These are phyloP conservation scores for Massarina eburnea DNA, from an alignment of 2,329 filamentous ascomycete species.

Conservation along the genomic window DNA sequence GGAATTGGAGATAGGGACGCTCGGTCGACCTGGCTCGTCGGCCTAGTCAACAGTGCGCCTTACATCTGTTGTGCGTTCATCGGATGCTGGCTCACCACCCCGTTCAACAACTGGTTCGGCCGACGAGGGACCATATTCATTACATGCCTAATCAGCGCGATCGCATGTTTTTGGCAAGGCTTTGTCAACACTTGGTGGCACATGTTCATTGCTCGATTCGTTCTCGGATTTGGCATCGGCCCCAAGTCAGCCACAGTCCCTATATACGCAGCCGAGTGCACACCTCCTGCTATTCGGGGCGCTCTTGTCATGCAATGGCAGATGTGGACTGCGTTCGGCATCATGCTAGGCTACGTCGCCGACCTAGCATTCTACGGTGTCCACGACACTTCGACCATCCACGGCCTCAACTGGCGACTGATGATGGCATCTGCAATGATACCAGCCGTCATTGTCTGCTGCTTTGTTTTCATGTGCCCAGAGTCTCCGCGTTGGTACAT, in stretches of 20 bases:
- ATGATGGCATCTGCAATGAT: constrained; percentile 32
- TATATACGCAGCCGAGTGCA: constrained; percentile 74
- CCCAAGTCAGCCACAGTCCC: constrained; percentile 74
- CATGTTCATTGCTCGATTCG: constrained; percentile 65
- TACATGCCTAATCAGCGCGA: constrained; percentile 68
- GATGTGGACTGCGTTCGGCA: constrained; percentile 52
- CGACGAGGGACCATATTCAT: constrained; percentile 75
- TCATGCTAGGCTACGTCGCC: constrained; percentile 28
- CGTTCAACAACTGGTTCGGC: constrained; percentile 70
- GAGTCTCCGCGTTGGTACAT: constrained; percentile 31
- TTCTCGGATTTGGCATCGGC: constrained; percentile 77
- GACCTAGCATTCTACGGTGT: constrained; percentile 28
- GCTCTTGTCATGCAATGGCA: constrained; percentile 85
- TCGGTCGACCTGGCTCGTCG: constrained; percentile 60
- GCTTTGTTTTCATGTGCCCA: constrained; percentile 26
- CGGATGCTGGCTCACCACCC: constrained; percentile 73
- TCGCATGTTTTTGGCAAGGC: constrained; percentile 61
- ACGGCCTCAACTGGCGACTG: constrained; percentile 29
- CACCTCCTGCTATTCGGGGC: constrained; percentile 68
- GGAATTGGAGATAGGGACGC: constrained; percentile 55
- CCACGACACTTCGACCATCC: constrained; percentile 18
- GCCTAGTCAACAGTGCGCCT: constrained; percentile 62
- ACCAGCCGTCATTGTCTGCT: constrained; percentile 27
- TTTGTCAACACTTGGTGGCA: constrained; percentile 56
- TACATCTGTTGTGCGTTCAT: constrained; percentile 69